Evolutionary conservation across 2,329 filamentous ascomycete species (phyloP).

Genomic region (Akanthomyces uredinophilus): DNA sequence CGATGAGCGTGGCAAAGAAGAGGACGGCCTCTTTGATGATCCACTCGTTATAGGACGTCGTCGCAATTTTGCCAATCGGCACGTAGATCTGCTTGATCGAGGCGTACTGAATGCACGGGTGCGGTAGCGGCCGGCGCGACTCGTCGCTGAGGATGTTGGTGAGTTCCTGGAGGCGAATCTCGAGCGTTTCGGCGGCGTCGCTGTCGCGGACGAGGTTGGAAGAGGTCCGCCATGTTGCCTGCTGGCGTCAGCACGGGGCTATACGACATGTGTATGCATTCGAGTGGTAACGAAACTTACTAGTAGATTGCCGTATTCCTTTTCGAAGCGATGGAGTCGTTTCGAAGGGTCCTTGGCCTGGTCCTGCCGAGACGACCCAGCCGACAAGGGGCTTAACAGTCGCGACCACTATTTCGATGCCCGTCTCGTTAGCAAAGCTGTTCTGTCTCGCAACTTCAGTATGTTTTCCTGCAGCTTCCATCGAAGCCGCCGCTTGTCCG

Average conservation of each 20-base stretch:
- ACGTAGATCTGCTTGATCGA: constrained; percentile 84
- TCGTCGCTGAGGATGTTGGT: constrained; percentile 80
- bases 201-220: constrained; percentile 55
- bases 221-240: constrained; percentile 56
- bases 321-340: constrained; percentile 61
- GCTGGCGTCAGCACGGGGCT: not conserved
- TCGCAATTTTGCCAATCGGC: constrained; percentile 82
- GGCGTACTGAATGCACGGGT: constrained; percentile 86
- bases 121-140: constrained; percentile 78
- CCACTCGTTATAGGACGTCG: constrained; percentile 76
- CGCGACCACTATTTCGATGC: constrained; percentile 53
- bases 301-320: constrained; percentile 58
- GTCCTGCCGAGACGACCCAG: constrained; percentile 52
- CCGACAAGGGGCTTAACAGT: constrained; percentile 58
- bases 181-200: constrained; percentile 58
- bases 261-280: not conserved
- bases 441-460: not conserved
- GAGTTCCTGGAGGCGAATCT: constrained; percentile 58
- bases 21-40: constrained; percentile 80
- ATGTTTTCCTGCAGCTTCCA: not conserved
- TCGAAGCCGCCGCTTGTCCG: not conserved
- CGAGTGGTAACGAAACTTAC: constrained; percentile 30
- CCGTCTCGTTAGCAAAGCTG: constrained; percentile 5
- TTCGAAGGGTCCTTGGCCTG: constrained; percentile 58
- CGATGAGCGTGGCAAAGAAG: constrained; percentile 86